phyloP scores from a whole-genome alignment of 2,329 filamentous ascomycete genomes.

The Phaeosphaeriaceae sp. region DNA sequence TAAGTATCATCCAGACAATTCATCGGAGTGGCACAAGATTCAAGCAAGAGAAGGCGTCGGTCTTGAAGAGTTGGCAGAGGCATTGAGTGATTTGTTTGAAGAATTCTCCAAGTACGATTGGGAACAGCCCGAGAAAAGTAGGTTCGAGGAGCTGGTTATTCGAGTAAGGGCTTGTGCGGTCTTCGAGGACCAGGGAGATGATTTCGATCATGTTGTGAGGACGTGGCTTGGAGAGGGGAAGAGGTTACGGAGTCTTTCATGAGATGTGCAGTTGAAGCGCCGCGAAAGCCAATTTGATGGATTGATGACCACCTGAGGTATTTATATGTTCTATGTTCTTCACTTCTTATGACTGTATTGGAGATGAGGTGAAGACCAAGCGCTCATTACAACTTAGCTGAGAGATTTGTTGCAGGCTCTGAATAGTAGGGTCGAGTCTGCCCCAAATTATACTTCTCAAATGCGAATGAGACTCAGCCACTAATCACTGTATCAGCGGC shows the following conservation, averaged over 20 bases:
- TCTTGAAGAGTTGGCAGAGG: neutral
- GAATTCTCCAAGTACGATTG: neutral
- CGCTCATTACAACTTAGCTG: too few relatives aligned
- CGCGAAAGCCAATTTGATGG: neutral
- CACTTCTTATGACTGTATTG: too few relatives aligned
- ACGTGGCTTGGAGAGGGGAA: neutral
- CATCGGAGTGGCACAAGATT: neutral
- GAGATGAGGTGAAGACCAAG: too few relatives aligned
- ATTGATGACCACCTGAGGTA: too few relatives aligned
- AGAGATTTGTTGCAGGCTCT: too few relatives aligned
- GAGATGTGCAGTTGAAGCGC: neutral
- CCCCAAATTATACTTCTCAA: too few relatives aligned
- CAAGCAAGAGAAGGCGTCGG: neutral
- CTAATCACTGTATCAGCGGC: too few relatives aligned
- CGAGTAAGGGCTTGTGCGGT: neutral
- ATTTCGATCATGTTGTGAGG: neutral
- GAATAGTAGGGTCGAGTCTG: too few relatives aligned
- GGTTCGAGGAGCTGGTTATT: neutral
- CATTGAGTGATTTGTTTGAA: too few relatives aligned
- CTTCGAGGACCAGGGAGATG: neutral
- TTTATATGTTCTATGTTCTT: too few relatives aligned
- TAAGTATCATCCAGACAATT: neutral
- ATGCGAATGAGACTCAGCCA: too few relatives aligned
- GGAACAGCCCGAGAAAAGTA: neutral
- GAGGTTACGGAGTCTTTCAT: neutral